Base-by-base conservation (phyloP, 2,329 filamentous ascomycete species). In the Aureobasidium leucospermi region DNA sequence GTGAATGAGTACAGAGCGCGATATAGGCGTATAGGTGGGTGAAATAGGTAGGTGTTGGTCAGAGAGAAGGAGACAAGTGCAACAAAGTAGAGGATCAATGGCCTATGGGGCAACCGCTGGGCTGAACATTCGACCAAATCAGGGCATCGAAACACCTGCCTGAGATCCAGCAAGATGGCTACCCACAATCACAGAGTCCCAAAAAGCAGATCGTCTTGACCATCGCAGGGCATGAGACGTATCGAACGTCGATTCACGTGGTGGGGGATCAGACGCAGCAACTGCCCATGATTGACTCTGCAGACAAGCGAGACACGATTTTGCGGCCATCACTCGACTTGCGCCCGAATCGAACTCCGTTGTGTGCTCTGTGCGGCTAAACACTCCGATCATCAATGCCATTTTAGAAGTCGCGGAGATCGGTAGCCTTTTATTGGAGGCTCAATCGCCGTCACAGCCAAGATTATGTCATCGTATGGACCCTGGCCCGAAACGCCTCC, bases 191-290 rank as follows among this genome's bases (percentile, higher is more conserved):
- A 38, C 34, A 58, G 52, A 58, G 49, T 51, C 56, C 39, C 23
- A 59, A 56, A 38, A 41, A 55, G 31, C 56, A 57, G 41, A 53
- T 59, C 32, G 58, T 15, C 31, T 42, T 49, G 58, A 16, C 42
- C 53, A 62, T 62, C 61, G 61, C 58, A 42, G 32, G 31, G 42
- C 23, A 29, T 34, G 38, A 46, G 58, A 52, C 16, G 51, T 53
- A 62, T 62, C 61, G 61, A 55, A n/a, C n/a, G 29, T 32, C 51
- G 41, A 46, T 56, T 31, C 52, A 45, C 31, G 41, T 46, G 41
- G 52, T 32, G 52, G 52, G 31, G 51, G 39, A 39, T 43, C n/a
- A 32, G 28, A 55, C 16, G 19, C 39, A 38, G 29, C 38, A 43
- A 55, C 51, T 32, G 51, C 13, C 41, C 39, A 11, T 56, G 52